Evolutionary conservation across 1,284 basidiomycete genomes (phyloP).

Genomic region (Sanghuangporus weigelae): DNA sequence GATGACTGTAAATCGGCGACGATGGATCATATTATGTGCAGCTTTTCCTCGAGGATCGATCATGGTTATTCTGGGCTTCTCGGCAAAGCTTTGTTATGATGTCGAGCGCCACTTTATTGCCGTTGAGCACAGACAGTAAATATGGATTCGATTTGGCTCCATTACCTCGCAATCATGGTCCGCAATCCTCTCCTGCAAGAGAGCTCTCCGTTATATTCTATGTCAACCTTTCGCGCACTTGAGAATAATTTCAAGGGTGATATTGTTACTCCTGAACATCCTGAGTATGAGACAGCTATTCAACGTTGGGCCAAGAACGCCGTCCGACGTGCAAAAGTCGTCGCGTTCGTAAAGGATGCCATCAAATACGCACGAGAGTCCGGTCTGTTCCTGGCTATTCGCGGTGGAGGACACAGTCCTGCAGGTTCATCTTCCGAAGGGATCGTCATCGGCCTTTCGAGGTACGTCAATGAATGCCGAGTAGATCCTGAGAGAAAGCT

Average conservation of each 20-base stretch:
- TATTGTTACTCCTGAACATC: conserved; percentile 34
- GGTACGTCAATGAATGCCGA: conserved; percentile 36
- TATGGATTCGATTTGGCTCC: no score
- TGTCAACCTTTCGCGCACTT: conserved; percentile 10
- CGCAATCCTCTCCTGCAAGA: neutral
- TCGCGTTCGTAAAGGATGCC: conserved; percentile 38
- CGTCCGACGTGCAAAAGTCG: conserved; percentile 36
- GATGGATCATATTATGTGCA: no score
- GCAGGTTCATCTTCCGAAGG: conserved; percentile 44
- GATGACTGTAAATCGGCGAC: no score
- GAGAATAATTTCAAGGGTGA: conserved; percentile 36
- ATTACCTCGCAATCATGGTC: neutral
- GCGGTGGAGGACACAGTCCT: conserved; percentile 49
- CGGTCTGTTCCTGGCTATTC: conserved; percentile 39
- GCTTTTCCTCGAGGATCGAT: no score
- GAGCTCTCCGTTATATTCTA: neutral
- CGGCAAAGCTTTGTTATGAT: no score
- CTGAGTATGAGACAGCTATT: conserved; percentile 36
- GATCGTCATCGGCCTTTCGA: conserved; percentile 52
- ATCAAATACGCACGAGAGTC: conserved; percentile 37
- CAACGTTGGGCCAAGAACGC: conserved; percentile 42
- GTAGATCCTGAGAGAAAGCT: conserved; percentile 40
- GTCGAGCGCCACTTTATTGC: no score
- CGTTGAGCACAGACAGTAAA: no score
- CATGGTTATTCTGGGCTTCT: no score